Base-by-base conservation (phyloP, 108 stramenopile genomes). In the Seminavis robusta region DNA sequence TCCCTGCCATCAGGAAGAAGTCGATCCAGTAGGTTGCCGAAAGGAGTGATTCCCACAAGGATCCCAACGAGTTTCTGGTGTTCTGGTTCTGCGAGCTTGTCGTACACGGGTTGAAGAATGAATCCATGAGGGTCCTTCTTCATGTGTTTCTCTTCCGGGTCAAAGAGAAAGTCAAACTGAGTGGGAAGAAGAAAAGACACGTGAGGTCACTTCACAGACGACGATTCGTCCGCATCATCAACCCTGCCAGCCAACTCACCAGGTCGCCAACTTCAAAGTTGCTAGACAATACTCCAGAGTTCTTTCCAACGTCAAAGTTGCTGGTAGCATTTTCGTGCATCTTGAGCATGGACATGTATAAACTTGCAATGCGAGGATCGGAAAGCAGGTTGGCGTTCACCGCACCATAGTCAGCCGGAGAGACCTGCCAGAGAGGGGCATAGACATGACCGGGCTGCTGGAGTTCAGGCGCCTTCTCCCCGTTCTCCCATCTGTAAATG, bases 371-470 rank as follows among this genome's bases (percentile, higher is more conserved):
- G 10, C 30, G 29, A 4, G 50, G 54, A 28, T 50, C 31, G 19
- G 69, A 56, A n/a, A 44, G 11, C 4, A 54, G 9, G 38, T 70
- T 52, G 5, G 51, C 8, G 36, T 70, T 70, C 37, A 70, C 45
- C 4, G 29, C 29, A 28, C 6, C n/a, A 21, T 21, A 39, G n/a
- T 50, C 20, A 1, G 39, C 32, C 1, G 71, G 71, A 28, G 31
- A 48, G 25, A 4, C 39, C 31, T 72, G 71, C 71, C 71, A 72
- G 16, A 57, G 23, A n/a, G 71, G 71, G 19, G 57, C 39, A 20
- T 38, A 56, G 33, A 23, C 16, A 37, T 29, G 39, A 26, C 28
- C 66, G 25, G 46, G 15, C 27, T 10, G 4, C n/a, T 53, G 30
- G 37, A 38, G 47, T n/a, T 54, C 53, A 2, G 21, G 13, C 13